Conservation (phyloP, 106 monocot species). For the Amphibolis antarctica region DNA sequence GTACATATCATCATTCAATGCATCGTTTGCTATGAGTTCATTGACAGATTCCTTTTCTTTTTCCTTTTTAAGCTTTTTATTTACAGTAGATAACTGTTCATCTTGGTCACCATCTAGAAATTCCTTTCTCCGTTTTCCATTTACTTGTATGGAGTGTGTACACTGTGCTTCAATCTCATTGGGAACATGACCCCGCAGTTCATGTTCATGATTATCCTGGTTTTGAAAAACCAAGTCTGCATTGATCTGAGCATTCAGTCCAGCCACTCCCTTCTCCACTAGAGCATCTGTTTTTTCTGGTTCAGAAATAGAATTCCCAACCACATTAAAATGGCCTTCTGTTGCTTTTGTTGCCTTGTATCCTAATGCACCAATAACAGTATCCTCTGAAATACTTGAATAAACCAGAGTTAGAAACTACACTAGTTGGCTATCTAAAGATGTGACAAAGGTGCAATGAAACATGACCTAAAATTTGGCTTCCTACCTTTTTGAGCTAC, state of each 20-base stretch:
- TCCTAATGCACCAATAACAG: neutral
- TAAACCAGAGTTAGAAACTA: neutral
- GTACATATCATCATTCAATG: neutral
- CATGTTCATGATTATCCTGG: neutral
- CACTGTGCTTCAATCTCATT: neutral
- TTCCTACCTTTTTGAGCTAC: conserved; percentile 4
- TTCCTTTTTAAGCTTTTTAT: neutral
- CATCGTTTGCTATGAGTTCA: neutral
- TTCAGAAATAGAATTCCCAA: neutral
- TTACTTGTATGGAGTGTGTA: neutral
- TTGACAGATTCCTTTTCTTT: neutral
- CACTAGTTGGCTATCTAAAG: neutral
- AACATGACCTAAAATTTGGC: neutral
- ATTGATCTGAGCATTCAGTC: neutral
- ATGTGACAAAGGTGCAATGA: neutral
- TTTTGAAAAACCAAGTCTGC: neutral
- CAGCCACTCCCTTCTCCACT: neutral
- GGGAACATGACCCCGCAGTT: neutral
- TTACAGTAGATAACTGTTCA: neutral
- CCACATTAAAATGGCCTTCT: neutral
- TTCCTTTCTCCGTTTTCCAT: neutral
- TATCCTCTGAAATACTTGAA: neutral
- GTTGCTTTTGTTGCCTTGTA: neutral
- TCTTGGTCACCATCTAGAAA: neutral
- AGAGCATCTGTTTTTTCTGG: neutral